Base-by-base conservation (phyloP, 768 basidiomycete genomes). In the Roridomyces roridus region DNA sequence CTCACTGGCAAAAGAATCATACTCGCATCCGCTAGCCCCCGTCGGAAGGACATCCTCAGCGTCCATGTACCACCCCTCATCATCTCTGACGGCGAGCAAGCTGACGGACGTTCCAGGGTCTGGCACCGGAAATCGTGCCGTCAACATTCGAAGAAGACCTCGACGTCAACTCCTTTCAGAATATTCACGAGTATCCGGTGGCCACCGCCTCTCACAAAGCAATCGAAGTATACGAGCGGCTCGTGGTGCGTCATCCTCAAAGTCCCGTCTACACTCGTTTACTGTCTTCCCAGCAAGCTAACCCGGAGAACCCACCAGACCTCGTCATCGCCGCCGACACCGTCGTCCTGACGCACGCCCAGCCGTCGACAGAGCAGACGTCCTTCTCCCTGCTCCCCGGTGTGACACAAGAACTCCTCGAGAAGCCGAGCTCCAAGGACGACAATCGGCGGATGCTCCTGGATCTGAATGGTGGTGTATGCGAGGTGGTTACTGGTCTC, bases 401-500 rank as follows among this genome's bases (percentile, higher is more conserved):
- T 23, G 70, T 71, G 6, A 70, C 67, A 1, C 93, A 93, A 52
- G 91, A 94, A 46, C 77, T 98, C 7, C 76, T 98, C 1, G 97
- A 99, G 73, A 99, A 98, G 68, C 97, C 97, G 0, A 42, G 58
- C 0, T 83, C 83, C 9, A 90, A 91, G 65, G 85, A 77, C 25
- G 96, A 98, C 57, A 89, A 98, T 70, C 67, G 91, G 43, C 83
- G 91, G 21, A 96, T 94, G 92, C 78, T 99, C 51, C 75, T 89
- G 43, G 91, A 94, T 55, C 77, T 97, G 60, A 94, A 95, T 46
- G 96, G 94, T 7, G 79, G 82, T 45, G 82, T 87, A 0, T 96
- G 95, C 64, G 92, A 96, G 69, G 94, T 98, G 20, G 92, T 97
- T 20, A 98, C 96, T 0, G 96, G 95, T 9, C 85, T 98, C 17